Evolutionary conservation across 2,329 filamentous ascomycete species (phyloP).

Genomic region (Aureobasidium sp.): DNA sequence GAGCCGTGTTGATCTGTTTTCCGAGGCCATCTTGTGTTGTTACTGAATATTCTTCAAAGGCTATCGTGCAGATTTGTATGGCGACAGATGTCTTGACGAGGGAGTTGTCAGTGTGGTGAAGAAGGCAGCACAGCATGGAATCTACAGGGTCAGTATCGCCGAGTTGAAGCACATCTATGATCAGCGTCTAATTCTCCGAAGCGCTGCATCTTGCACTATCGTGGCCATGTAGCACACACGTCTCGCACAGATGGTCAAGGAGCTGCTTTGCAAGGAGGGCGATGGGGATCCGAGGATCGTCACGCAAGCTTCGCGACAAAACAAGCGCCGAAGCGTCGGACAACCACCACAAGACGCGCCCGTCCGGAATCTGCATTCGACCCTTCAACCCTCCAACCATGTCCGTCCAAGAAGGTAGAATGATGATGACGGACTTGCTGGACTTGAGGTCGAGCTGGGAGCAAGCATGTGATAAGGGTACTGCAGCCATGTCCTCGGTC

Average conservation of each 20-base stretch:
- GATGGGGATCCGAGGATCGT: constrained; percentile 12
- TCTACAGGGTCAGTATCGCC: not conserved
- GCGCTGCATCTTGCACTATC: constrained; percentile 9
- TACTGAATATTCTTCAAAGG: not conserved
- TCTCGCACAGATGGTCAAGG: not conserved
- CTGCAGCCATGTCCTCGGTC: constrained; percentile 5
- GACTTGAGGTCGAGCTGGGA: not conserved
- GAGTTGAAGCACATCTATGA: not conserved
- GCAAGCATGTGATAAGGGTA: constrained; percentile 2
- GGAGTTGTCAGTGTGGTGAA: not conserved
- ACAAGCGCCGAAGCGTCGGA: constrained; percentile 7
- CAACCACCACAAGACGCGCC: constrained; percentile 1
- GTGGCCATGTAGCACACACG: not conserved
- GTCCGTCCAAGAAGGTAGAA: not conserved
- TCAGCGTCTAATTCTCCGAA: constrained; percentile 13
- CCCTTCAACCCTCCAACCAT: not conserved
- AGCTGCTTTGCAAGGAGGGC: not conserved
- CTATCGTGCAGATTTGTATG: not conserved
- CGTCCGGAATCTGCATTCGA: not conserved
- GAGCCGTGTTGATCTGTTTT: constrained; percentile 19
- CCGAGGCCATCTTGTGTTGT: not conserved
- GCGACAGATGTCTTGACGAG: not conserved
- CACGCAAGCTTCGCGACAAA: not conserved
- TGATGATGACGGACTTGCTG: constrained; percentile 1
- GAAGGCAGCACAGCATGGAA: not conserved